Evolutionary conservation across 2,329 filamentous ascomycete genomes (phyloP).

Genomic region (Fusarium papillatum): DNA sequence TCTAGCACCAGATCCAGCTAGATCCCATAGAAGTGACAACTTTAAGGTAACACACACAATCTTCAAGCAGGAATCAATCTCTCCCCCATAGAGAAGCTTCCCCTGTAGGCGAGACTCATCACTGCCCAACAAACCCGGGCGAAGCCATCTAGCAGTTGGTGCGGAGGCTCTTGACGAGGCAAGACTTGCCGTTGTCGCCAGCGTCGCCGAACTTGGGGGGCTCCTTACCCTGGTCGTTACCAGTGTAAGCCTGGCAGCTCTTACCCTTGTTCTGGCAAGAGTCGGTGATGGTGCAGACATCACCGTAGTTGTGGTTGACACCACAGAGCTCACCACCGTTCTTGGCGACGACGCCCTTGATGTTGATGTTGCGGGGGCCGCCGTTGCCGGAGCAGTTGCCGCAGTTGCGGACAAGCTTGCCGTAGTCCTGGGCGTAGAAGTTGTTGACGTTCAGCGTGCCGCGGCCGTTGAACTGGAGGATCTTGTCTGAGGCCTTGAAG

Average conservation of each 20-base stretch:
- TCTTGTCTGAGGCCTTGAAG: conserved; percentile 9
- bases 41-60: neutral
- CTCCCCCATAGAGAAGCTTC: neutral
- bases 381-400: conserved; percentile 46
- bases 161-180: neutral
- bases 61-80: neutral
- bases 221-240: neutral
- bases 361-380: conserved; percentile 3
- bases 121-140: neutral
- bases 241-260: conserved; percentile 5
- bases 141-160: conserved; percentile 3
- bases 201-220: neutral
- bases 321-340: conserved; percentile 3
- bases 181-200: conserved; percentile 9
- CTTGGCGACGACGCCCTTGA: neutral
- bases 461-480: conserved; percentile 53
- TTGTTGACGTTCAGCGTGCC: conserved; percentile 25
- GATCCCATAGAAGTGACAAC: neutral
- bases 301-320: conserved; percentile 8
- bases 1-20: neutral
- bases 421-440: conserved; percentile 44
- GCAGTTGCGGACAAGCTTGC: conserved; percentile 62
- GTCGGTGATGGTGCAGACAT: conserved; percentile 3
- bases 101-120: neutral
- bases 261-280: conserved; percentile 11